Percentiles rank a stretch among this genome's conserved stretches.
Evolutionary conservation across 345 rosid species (phyloP).

Genomic region (Syzygium grande): DNA sequence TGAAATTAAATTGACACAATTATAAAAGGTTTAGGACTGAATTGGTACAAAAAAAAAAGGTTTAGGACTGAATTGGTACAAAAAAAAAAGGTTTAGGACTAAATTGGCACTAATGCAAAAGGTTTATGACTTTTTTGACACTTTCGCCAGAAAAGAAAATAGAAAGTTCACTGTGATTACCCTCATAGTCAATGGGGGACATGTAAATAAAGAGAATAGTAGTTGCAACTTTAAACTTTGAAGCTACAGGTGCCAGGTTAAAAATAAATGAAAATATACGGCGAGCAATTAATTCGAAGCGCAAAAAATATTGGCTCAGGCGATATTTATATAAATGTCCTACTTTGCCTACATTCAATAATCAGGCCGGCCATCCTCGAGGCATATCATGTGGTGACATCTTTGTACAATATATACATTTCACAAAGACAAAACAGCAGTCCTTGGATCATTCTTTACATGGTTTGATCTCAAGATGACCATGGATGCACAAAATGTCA

Average conservation of each 20-base stretch:
- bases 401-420: neutral
- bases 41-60: too few species aligned
- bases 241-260: neutral
- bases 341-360: neutral
- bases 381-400: neutral
- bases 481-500: neutral
- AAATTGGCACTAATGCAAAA: too few species aligned
- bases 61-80: too few species aligned
- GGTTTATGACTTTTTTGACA: too few species aligned
- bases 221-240: neutral
- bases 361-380: neutral
- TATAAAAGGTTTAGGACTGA: too few species aligned
- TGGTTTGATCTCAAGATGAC: neutral
- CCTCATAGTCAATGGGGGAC: too few species aligned
- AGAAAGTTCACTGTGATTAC: too few species aligned
- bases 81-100: too few species aligned
- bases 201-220: neutral
- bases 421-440: neutral
- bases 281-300: neutral
- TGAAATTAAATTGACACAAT: too few species aligned
- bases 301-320: neutral
- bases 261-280: neutral
- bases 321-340: neutral
- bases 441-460: neutral
- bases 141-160: too few species aligned